Evolutionary conservation across 2,329 filamentous ascomycete genomes (phyloP).

Genomic region (Neopestalotiopsis clavispora): DNA sequence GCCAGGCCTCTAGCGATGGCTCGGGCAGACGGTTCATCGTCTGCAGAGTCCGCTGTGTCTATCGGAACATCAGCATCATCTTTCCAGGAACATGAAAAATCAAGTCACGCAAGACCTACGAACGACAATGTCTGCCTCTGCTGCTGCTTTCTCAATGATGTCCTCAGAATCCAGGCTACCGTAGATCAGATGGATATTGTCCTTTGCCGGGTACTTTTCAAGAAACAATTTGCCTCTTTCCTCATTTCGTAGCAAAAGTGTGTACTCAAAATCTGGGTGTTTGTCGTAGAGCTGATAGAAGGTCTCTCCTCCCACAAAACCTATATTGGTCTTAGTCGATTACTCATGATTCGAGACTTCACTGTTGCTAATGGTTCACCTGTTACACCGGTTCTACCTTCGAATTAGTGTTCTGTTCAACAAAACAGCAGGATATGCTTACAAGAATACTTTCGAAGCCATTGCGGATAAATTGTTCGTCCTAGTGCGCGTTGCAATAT

Average conservation of each 20-base stretch:
- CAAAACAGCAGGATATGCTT: slow-evolving; percentile 24
- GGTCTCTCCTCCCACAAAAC: slow-evolving; percentile 58
- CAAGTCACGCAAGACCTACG: slow-evolving; percentile 40
- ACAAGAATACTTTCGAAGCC: slow-evolving; percentile 48
- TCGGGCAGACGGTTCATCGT: slow-evolving; percentile 45
- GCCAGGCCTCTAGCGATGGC: slow-evolving; percentile 53
- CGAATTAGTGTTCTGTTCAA: background rate
- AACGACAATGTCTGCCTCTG: slow-evolving; percentile 55
- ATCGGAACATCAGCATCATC: background rate
- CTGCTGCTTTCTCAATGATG: slow-evolving; percentile 55
- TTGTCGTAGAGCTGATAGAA: slow-evolving; percentile 47
- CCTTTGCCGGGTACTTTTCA: slow-evolving; percentile 45
- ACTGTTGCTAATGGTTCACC: slow-evolving; percentile 31
- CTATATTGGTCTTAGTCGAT: slow-evolving; percentile 31
- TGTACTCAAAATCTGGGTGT: slow-evolving; percentile 52
- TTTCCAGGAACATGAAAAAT: background rate
- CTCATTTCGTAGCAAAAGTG: slow-evolving; percentile 52
- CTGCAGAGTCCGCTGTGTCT: slow-evolving; percentile 56
- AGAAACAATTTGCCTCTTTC: slow-evolving; percentile 48
- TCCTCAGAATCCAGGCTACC: slow-evolving; percentile 51
- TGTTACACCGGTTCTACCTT: slow-evolving; percentile 47
- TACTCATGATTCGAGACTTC: background rate
- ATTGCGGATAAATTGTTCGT: slow-evolving; percentile 30
- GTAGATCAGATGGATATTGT: slow-evolving; percentile 49
- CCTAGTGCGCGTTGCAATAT: background rate